A percentile compares a stretch with the other conserved stretches of the same genome.
phyloP scores from a whole-genome alignment of 2,329 filamentous ascomycete genomes.

The Exophiala sp. region DNA sequence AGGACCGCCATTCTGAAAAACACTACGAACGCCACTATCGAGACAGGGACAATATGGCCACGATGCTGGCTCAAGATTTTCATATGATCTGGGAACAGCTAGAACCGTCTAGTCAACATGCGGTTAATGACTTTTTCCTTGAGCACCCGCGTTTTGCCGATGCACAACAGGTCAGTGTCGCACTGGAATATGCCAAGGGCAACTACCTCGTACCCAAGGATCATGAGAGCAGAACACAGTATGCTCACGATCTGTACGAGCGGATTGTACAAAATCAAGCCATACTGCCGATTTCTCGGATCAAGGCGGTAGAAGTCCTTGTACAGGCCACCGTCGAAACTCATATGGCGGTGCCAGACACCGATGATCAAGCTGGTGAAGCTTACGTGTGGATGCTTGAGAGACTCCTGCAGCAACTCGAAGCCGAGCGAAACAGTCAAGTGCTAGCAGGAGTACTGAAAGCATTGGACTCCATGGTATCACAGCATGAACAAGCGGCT shows the following conservation, averaged over 20 bases:
- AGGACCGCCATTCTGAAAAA: slow-evolving; percentile 1
- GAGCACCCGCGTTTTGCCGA: slow-evolving; percentile 16
- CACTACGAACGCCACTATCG: slow-evolving; percentile 15
- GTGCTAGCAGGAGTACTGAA: slow-evolving; percentile 16
- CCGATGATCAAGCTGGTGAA: background rate
- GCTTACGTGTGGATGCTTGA: slow-evolving; percentile 15
- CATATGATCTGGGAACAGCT: slow-evolving; percentile 11
- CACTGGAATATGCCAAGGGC: slow-evolving; percentile 11
- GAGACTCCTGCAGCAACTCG: slow-evolving; percentile 15
- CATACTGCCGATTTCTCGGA: slow-evolving; percentile 10
- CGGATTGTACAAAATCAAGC: slow-evolving; percentile 14
- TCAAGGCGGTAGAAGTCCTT: slow-evolving; percentile 17
- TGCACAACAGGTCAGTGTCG: slow-evolving; percentile 3
- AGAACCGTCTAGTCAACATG: background rate
- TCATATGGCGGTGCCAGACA: background rate
- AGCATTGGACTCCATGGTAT: slow-evolving; percentile 17
- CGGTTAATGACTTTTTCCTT: slow-evolving; percentile 16
- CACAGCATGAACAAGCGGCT: slow-evolving; percentile 14
- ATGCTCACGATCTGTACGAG: slow-evolving; percentile 14
- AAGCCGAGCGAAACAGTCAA: slow-evolving; percentile 15
- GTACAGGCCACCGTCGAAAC: slow-evolving; percentile 4
- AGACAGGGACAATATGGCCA: slow-evolving; percentile 15
- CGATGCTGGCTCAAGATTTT: slow-evolving; percentile 14
- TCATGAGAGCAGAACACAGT: slow-evolving; percentile 4
- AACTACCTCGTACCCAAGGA: slow-evolving; percentile 11